Evolutionary conservation across 192 early-diverging fungal species (phyloP), one percentile per base, ranked within the genome.

Genomic region (Coemansia nantahalensis): DNA sequence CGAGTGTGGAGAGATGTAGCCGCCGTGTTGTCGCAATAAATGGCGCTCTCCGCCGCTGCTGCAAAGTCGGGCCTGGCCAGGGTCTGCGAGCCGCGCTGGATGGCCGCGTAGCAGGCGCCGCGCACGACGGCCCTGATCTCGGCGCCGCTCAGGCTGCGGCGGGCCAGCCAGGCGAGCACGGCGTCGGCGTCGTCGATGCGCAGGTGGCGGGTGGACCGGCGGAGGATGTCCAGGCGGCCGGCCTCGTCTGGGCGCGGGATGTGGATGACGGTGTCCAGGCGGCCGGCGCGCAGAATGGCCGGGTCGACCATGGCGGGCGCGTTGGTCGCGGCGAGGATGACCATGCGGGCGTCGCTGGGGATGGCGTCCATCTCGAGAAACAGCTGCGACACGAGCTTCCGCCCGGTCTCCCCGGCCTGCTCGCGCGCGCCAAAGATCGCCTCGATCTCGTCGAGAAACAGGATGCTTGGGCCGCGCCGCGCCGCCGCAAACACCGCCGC

Each of bases 391-490:
- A 90, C 82, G 12, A 91, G 65, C 74, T 88, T 86, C 59, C 80
- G 88, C 16, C 81, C 87, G 5, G 86, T 68, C 53, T 85, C 80
- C 1, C 90, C 90, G 43, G 78, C 71, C 8, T 65, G 60, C 6
- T 90, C 90, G 45, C 86, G 76, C 10, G 57, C 62, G 21, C 86
- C 82, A 73, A 95, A 95, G 23, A 98, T 67, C 3, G 91, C 85
- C 46, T 98, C 95, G 39, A 98, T 78, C 59, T 98, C 94, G 64
- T 98, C 95, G 17, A 97, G 77, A 73, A 97, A 97, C 13, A 97
- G 64, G 26, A 97, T 86, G 51, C 82, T 86, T 0, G 95, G 93
- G 14, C 78, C 81, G 41, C 80, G 78, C 22, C 67, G 74, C 2
- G 93, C 95, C 0, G 69, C 81, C 37, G 77, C 66, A 62, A 97